Evolutionary conservation across 768 basidiomycete species (phyloP).

Genomic region (Tephrocybe rancida): DNA sequence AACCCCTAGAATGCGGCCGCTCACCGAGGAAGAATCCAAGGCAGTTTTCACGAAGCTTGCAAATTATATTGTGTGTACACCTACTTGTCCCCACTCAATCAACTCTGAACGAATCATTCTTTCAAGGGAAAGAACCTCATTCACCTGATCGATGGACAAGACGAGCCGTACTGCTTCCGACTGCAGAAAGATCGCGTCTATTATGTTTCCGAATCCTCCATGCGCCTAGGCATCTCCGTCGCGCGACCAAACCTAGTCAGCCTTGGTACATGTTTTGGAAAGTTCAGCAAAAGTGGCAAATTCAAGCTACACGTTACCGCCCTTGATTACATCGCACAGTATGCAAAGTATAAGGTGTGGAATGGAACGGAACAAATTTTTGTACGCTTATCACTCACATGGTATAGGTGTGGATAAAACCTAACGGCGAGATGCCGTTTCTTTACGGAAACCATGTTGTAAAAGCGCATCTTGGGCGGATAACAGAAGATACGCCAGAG

Average conservation of each 20-base stretch:
- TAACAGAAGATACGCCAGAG: slow-evolving; percentile 98
- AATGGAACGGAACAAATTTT: not conserved
- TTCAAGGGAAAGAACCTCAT: slow-evolving; percentile 92
- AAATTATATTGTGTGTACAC: slow-evolving; percentile 83
- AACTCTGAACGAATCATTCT: not conserved
- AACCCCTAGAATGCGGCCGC: slow-evolving; percentile 72
- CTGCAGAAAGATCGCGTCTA: slow-evolving; percentile 93
- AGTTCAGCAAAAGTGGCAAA: slow-evolving; percentile 96
- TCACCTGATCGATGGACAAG: slow-evolving; percentile 91
- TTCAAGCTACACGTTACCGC: slow-evolving; percentile 97
- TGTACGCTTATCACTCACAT: not conserved
- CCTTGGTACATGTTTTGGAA: slow-evolving; percentile 96
- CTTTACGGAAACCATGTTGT: slow-evolving; percentile 98
- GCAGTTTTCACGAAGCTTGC: slow-evolving; percentile 95
- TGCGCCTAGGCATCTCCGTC: slow-evolving; percentile 90
- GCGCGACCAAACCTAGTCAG: slow-evolving; percentile 91
- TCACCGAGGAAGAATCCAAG: slow-evolving; percentile 97
- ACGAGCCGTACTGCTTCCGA: slow-evolving; percentile 95
- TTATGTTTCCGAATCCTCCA: slow-evolving; percentile 94
- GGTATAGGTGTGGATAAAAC: slow-evolving; percentile 94
- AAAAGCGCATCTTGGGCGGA: slow-evolving; percentile 97
- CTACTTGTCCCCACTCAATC: not conserved
- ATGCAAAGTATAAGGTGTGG: slow-evolving; percentile 96
- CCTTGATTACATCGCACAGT: slow-evolving; percentile 91
- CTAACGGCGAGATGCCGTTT: slow-evolving; percentile 99